Evolutionary conservation across 495 filamentous ascomycete species (phyloP).

Genomic region (Aspergillus egyptiacus): DNA sequence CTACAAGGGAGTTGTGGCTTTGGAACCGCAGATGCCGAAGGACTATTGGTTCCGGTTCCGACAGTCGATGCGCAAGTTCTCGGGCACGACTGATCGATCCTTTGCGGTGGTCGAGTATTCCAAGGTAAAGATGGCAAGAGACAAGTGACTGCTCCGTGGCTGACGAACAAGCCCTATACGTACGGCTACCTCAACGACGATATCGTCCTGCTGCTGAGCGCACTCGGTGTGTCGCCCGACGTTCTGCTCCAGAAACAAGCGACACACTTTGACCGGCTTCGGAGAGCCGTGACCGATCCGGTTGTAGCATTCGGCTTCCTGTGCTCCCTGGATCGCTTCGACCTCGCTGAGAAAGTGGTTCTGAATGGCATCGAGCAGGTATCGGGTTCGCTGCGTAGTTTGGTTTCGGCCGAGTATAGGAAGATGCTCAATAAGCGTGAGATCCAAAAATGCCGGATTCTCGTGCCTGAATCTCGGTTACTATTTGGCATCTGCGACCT

Average conservation of each 20-base stretch:
- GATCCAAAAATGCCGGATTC: neutral
- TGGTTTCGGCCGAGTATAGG: neutral
- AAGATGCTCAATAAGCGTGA: constrained; percentile 5
- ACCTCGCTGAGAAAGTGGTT: neutral
- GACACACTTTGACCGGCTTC: neutral
- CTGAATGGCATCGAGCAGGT: neutral
- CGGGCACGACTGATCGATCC: neutral
- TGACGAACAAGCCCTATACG: neutral
- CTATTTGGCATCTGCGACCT: constrained; percentile 1
- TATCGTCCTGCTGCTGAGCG: neutral
- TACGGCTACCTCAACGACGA: constrained; percentile 5
- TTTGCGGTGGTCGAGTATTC: constrained; percentile 4
- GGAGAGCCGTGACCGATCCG: neutral
- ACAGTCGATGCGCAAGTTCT: constrained; percentile 4
- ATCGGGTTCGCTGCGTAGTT: neutral
- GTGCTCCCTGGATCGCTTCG: neutral
- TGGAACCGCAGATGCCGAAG: neutral
- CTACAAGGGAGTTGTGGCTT: neutral
- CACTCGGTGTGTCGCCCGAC: neutral
- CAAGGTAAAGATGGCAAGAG: neutral
- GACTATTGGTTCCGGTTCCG: constrained; percentile 1
- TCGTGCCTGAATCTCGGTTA: neutral
- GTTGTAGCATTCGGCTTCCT: neutral
- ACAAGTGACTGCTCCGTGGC: neutral
- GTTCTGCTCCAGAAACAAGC: neutral